Percentiles rank a stretch among this genome's conserved stretches.
Evolutionary conservation across 768 basidiomycete species (phyloP).

Genomic region (Russula brevipes): DNA sequence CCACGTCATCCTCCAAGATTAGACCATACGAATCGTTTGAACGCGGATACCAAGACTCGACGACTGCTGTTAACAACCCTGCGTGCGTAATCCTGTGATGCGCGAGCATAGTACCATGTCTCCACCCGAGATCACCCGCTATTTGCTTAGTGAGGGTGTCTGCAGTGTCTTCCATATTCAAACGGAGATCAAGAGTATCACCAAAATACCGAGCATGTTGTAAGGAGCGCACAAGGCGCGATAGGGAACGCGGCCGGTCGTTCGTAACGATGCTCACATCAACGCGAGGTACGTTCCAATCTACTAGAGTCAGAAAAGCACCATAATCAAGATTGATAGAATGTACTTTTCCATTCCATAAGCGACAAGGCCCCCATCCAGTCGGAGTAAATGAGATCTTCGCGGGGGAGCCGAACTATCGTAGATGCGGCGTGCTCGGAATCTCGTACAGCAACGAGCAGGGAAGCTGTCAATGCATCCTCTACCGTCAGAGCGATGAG

Average conservation of each 20-base stretch:
- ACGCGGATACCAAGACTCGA: slow-evolving; percentile 85
- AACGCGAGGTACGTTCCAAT: slow-evolving; percentile 66
- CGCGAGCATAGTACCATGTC: slow-evolving; percentile 50
- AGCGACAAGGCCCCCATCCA: slow-evolving; percentile 62
- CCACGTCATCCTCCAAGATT: slow-evolving; percentile 81
- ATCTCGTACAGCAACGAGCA: neutral
- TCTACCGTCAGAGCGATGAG: slow-evolving; percentile 14
- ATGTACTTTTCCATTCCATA: slow-evolving; percentile 54
- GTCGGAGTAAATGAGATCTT: slow-evolving; percentile 46
- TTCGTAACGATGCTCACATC: slow-evolving; percentile 76
- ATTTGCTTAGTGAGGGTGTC: slow-evolving; percentile 55
- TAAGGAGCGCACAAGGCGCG: slow-evolving; percentile 61
- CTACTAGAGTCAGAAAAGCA: slow-evolving; percentile 37
- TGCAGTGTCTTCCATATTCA: slow-evolving; percentile 74
- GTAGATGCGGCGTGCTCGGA: slow-evolving; percentile 26
- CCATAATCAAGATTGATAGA: slow-evolving; percentile 5
- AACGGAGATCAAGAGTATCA: slow-evolving; percentile 54
- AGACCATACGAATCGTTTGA: slow-evolving; percentile 71
- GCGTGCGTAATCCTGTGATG: slow-evolving; percentile 75
- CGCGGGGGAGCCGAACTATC: slow-evolving; percentile 42
- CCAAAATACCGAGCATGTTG: slow-evolving; percentile 57
- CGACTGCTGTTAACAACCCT: slow-evolving; percentile 75
- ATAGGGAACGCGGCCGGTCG: slow-evolving; percentile 64
- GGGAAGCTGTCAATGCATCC: slow-evolving; percentile 7
- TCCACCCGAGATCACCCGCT: slow-evolving; percentile 52